Percentiles rank a stretch among this genome's conserved stretches.
Evolutionary conservation across 1,139 yeast species (phyloP).

Genomic region (Nakaseomyces uthaithaninus): DNA sequence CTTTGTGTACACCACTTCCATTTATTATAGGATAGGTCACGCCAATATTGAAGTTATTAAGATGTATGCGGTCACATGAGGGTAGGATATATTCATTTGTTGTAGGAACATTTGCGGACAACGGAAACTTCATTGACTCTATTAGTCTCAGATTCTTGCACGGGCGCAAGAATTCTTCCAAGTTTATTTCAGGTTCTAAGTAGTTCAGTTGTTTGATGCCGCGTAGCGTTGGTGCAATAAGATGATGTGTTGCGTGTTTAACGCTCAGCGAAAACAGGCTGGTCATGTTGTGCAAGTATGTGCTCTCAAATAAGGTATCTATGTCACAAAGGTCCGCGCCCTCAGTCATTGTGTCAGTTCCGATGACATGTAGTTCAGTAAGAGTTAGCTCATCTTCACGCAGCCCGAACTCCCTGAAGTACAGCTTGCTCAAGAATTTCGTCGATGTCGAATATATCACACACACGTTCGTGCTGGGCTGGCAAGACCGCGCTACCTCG

Average conservation of each 20-base stretch:
- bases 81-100: conserved; percentile 16
- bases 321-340: conserved; percentile 19
- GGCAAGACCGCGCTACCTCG: conserved; percentile 14
- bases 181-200: conserved; percentile 9
- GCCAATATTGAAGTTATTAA: conserved; percentile 18
- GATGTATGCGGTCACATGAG: conserved; percentile 17
- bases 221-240: conserved; percentile 16
- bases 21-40: conserved; percentile 17
- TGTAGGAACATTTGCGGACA: conserved; percentile 6
- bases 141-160: conserved; percentile 19
- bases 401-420: conserved; percentile 21
- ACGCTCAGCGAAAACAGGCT: conserved; percentile 21
- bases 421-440: conserved; percentile 24
- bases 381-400: conserved; percentile 12
- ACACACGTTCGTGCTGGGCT: conserved; percentile 16
- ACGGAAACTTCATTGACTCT: conserved; percentile 21
- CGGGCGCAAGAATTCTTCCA: conserved; percentile 12
- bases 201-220: conserved; percentile 17
- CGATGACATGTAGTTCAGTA: conserved; percentile 24
- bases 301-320: conserved; percentile 20
- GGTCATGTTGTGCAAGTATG: conserved; percentile 19
- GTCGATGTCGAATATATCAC: conserved; percentile 20
- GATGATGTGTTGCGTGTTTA: conserved; percentile 11
- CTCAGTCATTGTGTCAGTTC: conserved; percentile 10
- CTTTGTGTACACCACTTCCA: conserved; percentile 15